Evolutionary conservation across 2,329 filamentous ascomycete species (phyloP).

Genomic region (Microsporum audouinii): DNA sequence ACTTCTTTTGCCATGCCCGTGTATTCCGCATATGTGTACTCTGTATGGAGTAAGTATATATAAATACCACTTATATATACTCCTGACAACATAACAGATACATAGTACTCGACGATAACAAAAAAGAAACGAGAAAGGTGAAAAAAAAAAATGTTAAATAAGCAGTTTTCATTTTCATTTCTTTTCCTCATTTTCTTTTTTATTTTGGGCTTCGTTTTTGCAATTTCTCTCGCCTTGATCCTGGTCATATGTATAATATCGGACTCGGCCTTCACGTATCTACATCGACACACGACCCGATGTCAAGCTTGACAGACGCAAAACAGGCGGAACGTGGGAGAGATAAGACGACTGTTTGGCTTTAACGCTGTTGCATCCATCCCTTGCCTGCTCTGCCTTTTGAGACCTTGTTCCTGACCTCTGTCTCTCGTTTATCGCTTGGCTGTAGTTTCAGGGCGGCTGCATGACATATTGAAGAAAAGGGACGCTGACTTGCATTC

Average conservation of each 20-base stretch:
- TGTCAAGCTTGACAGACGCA: not conserved
- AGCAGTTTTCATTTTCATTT: not conserved
- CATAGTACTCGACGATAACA: not conserved
- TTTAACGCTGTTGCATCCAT: not conserved
- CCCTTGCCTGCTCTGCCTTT: not conserved
- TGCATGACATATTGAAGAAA: constrained; percentile 1
- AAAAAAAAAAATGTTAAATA: not conserved
- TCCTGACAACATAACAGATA: not conserved
- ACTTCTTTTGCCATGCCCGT: not conserved
- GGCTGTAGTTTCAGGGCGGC: not conserved
- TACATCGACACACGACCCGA: not conserved
- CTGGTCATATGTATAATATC: not conserved
- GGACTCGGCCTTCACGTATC: not conserved
- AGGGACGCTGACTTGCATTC: not conserved
- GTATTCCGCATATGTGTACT: not conserved
- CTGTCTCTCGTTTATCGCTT: not conserved
- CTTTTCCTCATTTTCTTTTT: not conserved
- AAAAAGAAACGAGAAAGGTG: not conserved
- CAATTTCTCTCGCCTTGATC: not conserved
- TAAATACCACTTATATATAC: not conserved
- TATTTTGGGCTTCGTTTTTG: not conserved
- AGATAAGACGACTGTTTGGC: not conserved
- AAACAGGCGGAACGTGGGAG: not conserved
- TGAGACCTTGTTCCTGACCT: not conserved
- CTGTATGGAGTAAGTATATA: too few relatives aligned